These are phyloP conservation scores for Phytophthora vignae DNA, from an alignment of 352 stramenopile genomes.

Conservation along the genomic window DNA sequence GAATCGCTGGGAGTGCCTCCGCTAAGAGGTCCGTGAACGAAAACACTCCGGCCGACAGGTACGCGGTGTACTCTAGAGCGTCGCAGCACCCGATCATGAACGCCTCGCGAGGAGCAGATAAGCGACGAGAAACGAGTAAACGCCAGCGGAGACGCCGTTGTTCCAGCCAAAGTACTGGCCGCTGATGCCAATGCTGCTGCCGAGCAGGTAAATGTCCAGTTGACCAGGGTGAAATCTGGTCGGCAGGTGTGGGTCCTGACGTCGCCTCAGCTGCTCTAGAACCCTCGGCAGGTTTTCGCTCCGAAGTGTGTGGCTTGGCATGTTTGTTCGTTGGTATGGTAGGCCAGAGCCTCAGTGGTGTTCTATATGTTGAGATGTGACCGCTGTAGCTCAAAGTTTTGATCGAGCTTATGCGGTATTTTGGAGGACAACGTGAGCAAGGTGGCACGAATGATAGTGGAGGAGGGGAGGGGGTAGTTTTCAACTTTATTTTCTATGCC, in stretches of 20 bases:
- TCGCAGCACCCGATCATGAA: conserved; percentile 44
- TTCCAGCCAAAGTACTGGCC: conserved; percentile 57
- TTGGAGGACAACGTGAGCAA: neutral
- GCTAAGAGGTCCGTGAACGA: conserved; percentile 15
- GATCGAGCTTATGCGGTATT: neutral
- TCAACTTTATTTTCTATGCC: too few relatives aligned
- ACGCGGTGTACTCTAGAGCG: conserved; percentile 22
- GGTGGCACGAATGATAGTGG: neutral
- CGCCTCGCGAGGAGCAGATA: conserved; percentile 35
- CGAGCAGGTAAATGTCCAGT: conserved; percentile 46
- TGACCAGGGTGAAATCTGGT: conserved; percentile 18
- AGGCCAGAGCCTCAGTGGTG: neutral
- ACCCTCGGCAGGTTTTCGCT: neutral
- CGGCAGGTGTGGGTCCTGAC: neutral
- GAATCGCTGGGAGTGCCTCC: neutral
- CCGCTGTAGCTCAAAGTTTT: neutral
- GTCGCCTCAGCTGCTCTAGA: neutral
- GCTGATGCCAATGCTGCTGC: conserved; percentile 48
- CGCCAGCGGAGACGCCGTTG: conserved; percentile 30
- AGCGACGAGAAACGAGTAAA: conserved; percentile 40
- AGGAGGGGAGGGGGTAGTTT: too few relatives aligned
- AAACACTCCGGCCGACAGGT: conserved; percentile 33
- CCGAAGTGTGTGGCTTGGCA: neutral
- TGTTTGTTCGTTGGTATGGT: neutral
- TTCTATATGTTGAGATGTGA: neutral